Conservation (phyloP, 2,329 filamentous ascomycete genomes). For the Catunica adiposa region DNA sequence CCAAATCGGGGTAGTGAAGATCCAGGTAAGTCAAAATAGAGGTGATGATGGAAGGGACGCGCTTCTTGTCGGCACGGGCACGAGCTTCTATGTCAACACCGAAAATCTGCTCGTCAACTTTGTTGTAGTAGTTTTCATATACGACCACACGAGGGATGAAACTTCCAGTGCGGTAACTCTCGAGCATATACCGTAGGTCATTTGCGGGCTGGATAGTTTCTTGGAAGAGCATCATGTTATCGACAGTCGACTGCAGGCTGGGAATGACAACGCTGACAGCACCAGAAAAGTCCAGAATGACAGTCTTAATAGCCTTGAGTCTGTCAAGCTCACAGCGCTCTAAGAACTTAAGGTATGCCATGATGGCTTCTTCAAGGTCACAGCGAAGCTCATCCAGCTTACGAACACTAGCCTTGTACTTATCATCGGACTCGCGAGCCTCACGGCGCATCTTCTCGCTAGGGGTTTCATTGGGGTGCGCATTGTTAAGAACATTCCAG, state of each 20-base stretch:
- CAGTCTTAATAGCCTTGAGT: slow-evolving; percentile 94
- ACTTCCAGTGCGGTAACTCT: slow-evolving; percentile 90
- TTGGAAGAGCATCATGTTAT: slow-evolving; percentile 98
- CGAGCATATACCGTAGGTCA: slow-evolving; percentile 81
- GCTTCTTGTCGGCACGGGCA: slow-evolving; percentile 84
- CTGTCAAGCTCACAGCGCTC: slow-evolving; percentile 94
- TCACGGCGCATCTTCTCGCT: slow-evolving; percentile 74
- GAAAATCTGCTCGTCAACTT: slow-evolving; percentile 92
- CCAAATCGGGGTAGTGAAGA: slow-evolving; percentile 90
- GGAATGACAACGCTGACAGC: slow-evolving; percentile 97
- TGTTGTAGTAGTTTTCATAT: slow-evolving; percentile 99
- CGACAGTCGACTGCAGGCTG: slow-evolving; percentile 83
- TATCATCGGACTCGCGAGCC: slow-evolving; percentile 76
- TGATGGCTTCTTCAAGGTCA: slow-evolving; percentile 87
- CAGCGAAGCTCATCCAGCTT: slow-evolving; percentile 84
- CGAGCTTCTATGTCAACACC: slow-evolving; percentile 94
- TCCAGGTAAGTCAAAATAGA: slow-evolving; percentile 89
- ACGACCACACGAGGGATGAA: slow-evolving; percentile 81
- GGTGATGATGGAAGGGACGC: slow-evolving; percentile 82
- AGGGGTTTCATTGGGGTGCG: slow-evolving; percentile 72
- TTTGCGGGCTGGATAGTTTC: slow-evolving; percentile 91
- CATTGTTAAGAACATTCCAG: slow-evolving; percentile 60
- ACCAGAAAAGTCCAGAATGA: slow-evolving; percentile 92
- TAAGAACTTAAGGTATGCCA: slow-evolving; percentile 84
- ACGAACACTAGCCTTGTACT: slow-evolving; percentile 73